phyloP scores from a whole-genome alignment of 352 stramenopile species.

The Phytopythium vexans region DNA sequence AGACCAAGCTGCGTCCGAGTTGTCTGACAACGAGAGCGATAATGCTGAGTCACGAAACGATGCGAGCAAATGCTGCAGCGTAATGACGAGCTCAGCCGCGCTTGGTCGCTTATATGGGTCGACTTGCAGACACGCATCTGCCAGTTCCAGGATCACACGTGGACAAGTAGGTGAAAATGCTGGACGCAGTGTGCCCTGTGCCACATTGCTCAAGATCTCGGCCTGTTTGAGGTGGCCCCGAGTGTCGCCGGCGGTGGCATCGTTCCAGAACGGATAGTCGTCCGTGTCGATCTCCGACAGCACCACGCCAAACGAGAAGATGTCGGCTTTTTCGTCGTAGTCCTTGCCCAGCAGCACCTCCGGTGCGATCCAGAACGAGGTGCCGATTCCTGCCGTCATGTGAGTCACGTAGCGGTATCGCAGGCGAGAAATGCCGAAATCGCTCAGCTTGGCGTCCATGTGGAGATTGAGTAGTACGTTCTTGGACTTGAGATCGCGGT shows the following conservation, averaged over 20 bases:
- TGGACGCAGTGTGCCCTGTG: slow-evolving; percentile 28
- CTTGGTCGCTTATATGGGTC: slow-evolving; percentile 44
- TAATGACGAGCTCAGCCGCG: slow-evolving; percentile 37
- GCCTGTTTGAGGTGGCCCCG: slow-evolving; percentile 40
- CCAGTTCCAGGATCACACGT: slow-evolving; percentile 34
- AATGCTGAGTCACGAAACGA: slow-evolving; percentile 11
- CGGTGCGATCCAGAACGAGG: slow-evolving; percentile 62
- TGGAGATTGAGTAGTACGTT: slow-evolving; percentile 38
- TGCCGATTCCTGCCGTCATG: slow-evolving; percentile 43
- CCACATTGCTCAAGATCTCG: slow-evolving; percentile 48
- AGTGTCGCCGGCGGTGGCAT: slow-evolving; percentile 18
- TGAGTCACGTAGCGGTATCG: slow-evolving; percentile 42
- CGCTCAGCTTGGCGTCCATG: slow-evolving; percentile 59
- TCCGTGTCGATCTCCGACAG: slow-evolving; percentile 48
- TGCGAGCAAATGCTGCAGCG: slow-evolving; percentile 36
- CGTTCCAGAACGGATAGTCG: slow-evolving; percentile 55
- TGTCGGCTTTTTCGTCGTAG: slow-evolving; percentile 48
- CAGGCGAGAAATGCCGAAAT: slow-evolving; percentile 61
- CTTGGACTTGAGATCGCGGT: slow-evolving; percentile 44
- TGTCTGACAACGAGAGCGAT: slow-evolving; percentile 12
- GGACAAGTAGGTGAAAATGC: slow-evolving; percentile 43
- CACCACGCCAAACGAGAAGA: slow-evolving; percentile 51
- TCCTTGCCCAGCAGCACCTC: slow-evolving; percentile 44
- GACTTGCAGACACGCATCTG: slow-evolving; percentile 36
- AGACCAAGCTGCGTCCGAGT: slow-evolving; percentile 21